phyloP scores from a whole-genome alignment of 2,329 filamentous ascomycete species.

The Xylariaceae sp. region DNA sequence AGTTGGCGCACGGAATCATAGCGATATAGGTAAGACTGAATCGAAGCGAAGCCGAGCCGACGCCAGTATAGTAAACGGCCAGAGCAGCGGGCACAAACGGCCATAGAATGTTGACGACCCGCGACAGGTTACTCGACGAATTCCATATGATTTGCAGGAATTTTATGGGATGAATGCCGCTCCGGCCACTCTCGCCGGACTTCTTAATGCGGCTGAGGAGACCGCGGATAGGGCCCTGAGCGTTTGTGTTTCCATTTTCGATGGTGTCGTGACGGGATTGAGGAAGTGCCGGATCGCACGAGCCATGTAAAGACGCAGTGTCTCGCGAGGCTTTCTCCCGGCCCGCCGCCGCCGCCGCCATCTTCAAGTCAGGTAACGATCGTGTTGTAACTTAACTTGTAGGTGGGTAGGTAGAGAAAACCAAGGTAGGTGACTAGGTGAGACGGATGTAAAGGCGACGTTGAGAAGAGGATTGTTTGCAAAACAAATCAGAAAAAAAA shows the following conservation, averaged over 20 bases:
- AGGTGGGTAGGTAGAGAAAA: no score
- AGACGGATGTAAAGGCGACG: no score
- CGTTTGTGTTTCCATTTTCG: not conserved
- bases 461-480: no score
- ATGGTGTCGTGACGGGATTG: constrained; percentile 22
- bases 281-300: constrained; percentile 25
- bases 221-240: constrained; percentile 1
- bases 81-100: constrained; percentile 68
- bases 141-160: constrained; percentile 59
- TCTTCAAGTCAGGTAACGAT: not conserved
- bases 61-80: constrained; percentile 45
- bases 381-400: no score
- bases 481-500: not conserved
- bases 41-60: constrained; percentile 51
- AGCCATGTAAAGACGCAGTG: constrained; percentile 15
- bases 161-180: constrained; percentile 56
- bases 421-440: no score
- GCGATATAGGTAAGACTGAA: constrained; percentile 69
- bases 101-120: constrained; percentile 66
- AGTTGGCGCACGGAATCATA: constrained; percentile 71
- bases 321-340: constrained; percentile 19
- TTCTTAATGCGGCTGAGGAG: constrained; percentile 29
- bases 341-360: constrained; percentile 9
- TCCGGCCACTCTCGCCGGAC: constrained; percentile 61
- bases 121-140: constrained; percentile 59